Evolutionary conservation across 345 rosid genomes (phyloP).

Genomic region (Fremontodendron californicum): DNA sequence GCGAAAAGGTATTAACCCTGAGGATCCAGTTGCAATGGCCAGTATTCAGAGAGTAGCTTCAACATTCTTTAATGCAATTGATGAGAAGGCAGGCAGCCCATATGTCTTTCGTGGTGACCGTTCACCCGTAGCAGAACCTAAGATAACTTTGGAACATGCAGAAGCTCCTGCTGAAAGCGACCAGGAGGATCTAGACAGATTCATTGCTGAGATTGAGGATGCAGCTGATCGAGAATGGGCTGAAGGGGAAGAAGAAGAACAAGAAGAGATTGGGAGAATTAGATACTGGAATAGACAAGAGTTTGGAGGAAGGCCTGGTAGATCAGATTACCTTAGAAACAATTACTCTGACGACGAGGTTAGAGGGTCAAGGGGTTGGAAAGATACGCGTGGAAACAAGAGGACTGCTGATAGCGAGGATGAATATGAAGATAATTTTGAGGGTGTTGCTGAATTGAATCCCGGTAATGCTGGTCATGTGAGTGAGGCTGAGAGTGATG

Average conservation of each 20-base stretch:
- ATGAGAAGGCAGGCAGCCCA: conserved; percentile 89
- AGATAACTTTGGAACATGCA: conserved; percentile 27
- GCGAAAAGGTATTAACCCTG: conserved; percentile 83
- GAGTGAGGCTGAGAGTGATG: conserved; percentile 28
- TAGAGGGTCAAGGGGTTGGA: conserved; percentile 40
- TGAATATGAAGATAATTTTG: conserved; percentile 32
- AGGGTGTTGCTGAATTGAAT: conserved; percentile 33
- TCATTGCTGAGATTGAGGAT: conserved; percentile 90
- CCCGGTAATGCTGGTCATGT: conserved; percentile 27
- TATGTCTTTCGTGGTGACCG: conserved; percentile 73
- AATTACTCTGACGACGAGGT: conserved; percentile 36
- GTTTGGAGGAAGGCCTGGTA: conserved; percentile 59
- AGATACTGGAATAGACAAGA: conserved; percentile 84
- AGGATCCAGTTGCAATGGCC: conserved; percentile 99
- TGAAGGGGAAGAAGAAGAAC: conserved; percentile 88
- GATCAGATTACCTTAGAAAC: conserved; percentile 32
- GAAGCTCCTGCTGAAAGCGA: conserved; percentile 75
- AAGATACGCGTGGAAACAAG: conserved; percentile 36
- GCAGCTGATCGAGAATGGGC: conserved; percentile 97
- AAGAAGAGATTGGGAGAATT: conserved; percentile 63
- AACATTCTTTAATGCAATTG: conserved; percentile 93
- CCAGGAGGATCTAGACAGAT: conserved; percentile 88
- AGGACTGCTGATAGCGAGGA: conserved; percentile 38
- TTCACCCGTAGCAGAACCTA: conserved; percentile 24
- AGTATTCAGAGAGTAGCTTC: conserved; percentile 97